Conservation (phyloP, 2,329 filamentous ascomycete species). For the Aspergillus intermedius region DNA sequence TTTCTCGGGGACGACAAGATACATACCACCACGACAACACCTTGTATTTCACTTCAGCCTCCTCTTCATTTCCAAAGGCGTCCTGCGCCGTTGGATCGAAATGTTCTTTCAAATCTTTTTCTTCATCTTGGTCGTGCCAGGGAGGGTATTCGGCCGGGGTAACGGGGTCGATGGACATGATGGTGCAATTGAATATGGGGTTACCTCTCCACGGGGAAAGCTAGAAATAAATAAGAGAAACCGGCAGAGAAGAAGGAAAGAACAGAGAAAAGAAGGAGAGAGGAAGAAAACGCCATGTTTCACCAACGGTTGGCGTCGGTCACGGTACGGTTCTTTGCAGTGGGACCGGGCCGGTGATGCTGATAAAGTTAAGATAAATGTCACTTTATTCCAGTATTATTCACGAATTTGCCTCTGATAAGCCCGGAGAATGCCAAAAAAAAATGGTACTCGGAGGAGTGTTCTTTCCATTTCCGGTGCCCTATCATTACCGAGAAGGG, state of each 20-base stretch:
- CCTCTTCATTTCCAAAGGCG: conserved; percentile 31
- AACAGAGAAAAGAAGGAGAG: not conserved
- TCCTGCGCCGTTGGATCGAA: conserved; percentile 11
- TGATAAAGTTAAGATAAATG: too few species aligned
- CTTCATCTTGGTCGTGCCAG: conserved; percentile 2
- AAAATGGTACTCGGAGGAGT: too few species aligned
- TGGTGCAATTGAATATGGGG: not conserved
- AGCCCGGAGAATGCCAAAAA: too few species aligned
- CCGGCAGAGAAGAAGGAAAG: not conserved
- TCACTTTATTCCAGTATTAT: too few species aligned
- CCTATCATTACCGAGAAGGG: too few species aligned
- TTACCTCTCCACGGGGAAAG: not conserved
- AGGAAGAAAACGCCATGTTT: not conserved
- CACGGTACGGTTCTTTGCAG: too few species aligned
- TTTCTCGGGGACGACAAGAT: not conserved
- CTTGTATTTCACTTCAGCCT: conserved; percentile 42
- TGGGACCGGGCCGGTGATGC: too few species aligned
- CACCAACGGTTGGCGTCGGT: too few species aligned
- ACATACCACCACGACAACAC: conserved; percentile 40
- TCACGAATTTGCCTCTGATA: too few species aligned
- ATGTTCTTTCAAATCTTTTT: conserved; percentile 1
- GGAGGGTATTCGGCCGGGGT: not conserved
- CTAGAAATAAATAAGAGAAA: not conserved
- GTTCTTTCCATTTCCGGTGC: too few species aligned
- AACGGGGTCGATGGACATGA: not conserved